Evolutionary conservation across 75 land plant genomes (phyloP).

Genomic region (Picea glauca): DNA sequence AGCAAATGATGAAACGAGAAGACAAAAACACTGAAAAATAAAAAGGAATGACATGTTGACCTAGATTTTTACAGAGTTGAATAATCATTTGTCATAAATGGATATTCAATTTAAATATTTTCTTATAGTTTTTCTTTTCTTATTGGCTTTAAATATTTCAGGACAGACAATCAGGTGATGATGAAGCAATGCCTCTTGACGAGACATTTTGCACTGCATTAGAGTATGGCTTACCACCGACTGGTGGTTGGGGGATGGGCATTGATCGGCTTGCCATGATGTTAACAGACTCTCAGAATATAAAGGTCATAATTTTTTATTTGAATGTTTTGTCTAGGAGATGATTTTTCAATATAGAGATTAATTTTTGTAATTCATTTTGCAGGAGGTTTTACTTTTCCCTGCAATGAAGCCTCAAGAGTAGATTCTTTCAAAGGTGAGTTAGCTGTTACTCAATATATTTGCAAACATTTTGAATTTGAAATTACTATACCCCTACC

Average conservation of each 20-base stretch:
- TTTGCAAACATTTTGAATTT: neutral
- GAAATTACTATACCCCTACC: too few species aligned
- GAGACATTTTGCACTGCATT: conserved; percentile 88
- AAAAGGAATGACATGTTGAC: neutral
- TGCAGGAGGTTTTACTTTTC: conserved; percentile 84
- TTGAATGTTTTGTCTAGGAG: neutral
- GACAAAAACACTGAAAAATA: too few species aligned
- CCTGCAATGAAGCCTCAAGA: conserved; percentile 96
- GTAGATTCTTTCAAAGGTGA: conserved; percentile 17
- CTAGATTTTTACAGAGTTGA: neutral
- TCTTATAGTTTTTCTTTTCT: neutral
- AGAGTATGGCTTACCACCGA: conserved; percentile 96
- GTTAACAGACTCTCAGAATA: conserved; percentile 93
- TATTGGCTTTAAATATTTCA: conserved; percentile 16
- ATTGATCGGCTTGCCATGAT: conserved; percentile 89
- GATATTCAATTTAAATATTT: neutral
- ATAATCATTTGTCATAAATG: neutral
- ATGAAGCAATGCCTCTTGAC: conserved; percentile 96
- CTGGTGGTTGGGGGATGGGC: conserved; percentile 99
- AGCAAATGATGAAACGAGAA: too few species aligned
- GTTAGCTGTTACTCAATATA: neutral
- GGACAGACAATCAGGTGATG: conserved; percentile 93
- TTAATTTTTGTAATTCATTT: neutral
- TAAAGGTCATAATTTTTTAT: conserved; percentile 54
- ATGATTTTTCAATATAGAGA: neutral